Evolutionary conservation across 257 asterid genomes (phyloP).

Genomic region (Plantago major): DNA sequence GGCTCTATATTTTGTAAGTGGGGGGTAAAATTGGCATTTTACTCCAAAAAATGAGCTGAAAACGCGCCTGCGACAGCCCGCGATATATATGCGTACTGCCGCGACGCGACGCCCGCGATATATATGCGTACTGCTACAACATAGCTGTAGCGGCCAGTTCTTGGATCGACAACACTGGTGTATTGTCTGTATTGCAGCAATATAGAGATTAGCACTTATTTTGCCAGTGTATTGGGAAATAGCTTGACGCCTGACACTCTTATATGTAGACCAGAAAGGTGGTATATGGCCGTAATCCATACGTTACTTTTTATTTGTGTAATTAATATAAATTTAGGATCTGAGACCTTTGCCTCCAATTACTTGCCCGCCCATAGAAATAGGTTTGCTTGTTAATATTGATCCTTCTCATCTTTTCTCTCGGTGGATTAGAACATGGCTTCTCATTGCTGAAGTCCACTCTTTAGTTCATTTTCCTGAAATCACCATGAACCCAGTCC

Average conservation of each 20-base stretch:
- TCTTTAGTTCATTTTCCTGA: constrained; percentile 6
- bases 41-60: too few species aligned
- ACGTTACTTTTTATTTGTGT: too few species aligned
- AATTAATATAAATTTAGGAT: neutral
- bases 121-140: too few species aligned
- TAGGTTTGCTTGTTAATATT: neutral
- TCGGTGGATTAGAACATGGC: neutral
- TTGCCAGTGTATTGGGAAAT: neutral
- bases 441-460: constrained; percentile 11
- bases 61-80: too few species aligned
- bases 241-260: too few species aligned
- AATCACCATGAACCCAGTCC: constrained; percentile 5
- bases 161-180: too few species aligned
- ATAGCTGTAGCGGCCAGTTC: too few species aligned
- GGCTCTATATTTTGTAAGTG: too few species aligned
- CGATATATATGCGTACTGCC: too few species aligned
- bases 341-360: neutral
- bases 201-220: neutral
- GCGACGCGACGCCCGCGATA: too few species aligned
- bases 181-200: neutral
- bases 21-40: too few species aligned
- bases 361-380: neutral
- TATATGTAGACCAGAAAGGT: neutral
- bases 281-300: neutral
- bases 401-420: neutral